Conservation (phyloP, 192 early-diverging fungal species). For the Backusella sp. region DNA sequence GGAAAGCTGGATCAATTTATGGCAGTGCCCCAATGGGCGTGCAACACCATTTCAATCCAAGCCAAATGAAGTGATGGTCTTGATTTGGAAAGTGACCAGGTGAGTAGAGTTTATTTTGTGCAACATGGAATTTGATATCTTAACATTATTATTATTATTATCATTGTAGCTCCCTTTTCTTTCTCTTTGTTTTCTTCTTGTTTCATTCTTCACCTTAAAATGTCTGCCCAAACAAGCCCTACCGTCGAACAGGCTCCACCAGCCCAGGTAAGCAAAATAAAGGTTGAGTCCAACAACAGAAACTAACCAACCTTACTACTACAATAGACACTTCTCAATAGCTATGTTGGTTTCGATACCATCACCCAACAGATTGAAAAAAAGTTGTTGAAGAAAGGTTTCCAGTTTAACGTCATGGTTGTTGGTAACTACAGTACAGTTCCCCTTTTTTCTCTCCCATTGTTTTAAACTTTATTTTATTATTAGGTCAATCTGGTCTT, state of each 20-base stretch:
- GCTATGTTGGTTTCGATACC: constrained; percentile 97
- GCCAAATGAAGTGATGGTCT: not conserved
- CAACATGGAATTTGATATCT: not conserved
- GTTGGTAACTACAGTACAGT: constrained; percentile 69
- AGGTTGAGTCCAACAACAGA: too few species aligned
- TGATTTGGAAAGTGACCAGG: constrained; percentile 4
- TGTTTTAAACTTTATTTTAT: not conserved
- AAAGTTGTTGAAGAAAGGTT: constrained; percentile 95
- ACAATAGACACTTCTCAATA: constrained; percentile 63
- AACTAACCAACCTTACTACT: not conserved
- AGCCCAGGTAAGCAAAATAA: not conserved
- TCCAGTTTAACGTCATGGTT: constrained; percentile 97
- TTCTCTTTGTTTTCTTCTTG: not conserved
- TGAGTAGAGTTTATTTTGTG: not conserved
- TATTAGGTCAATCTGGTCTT: constrained; percentile 86
- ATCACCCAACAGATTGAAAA: constrained; percentile 96
- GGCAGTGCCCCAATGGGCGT: too few species aligned
- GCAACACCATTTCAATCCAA: not conserved
- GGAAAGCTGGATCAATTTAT: too few species aligned
- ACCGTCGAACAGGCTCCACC: not conserved
- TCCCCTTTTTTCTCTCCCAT: not conserved
- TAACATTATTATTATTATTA: not conserved
- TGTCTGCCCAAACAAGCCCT: not conserved
- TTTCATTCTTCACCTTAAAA: not conserved
- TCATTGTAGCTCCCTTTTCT: not conserved